Conservation (phyloP, 139 green algal species). For the Chara braunii region DNA sequence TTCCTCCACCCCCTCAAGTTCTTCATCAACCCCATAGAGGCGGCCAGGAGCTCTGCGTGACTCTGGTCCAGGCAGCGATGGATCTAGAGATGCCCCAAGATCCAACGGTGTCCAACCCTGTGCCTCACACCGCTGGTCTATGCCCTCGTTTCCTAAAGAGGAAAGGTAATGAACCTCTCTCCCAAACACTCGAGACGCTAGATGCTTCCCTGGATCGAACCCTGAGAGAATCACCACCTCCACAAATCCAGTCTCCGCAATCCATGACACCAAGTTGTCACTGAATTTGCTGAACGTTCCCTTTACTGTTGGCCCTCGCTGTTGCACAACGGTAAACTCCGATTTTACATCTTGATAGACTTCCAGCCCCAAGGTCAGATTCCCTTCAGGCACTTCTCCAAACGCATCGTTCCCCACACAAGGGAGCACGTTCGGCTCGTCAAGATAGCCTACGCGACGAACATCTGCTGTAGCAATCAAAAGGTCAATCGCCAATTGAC, state of each 20-base stretch:
- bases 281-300: constrained; percentile 44
- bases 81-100: no score
- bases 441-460: constrained; percentile 39
- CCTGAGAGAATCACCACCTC: constrained; percentile 34
- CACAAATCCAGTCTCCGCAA: constrained; percentile 11
- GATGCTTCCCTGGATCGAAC: constrained; percentile 17
- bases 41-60: no score
- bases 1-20: no score
- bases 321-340: constrained; percentile 55
- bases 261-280: constrained; percentile 49
- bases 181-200: constrained; percentile 17
- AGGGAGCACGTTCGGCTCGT: constrained; percentile 53
- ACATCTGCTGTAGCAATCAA: constrained; percentile 47
- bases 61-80: no score
- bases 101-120: no score
- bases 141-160: no score
- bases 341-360: constrained; percentile 1
- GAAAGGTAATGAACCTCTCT: no score
- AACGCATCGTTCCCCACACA: constrained; percentile 56
- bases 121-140: no score
- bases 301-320: constrained; percentile 49
- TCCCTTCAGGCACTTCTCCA: not conserved
- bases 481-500: constrained; percentile 68
- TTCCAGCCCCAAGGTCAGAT: constrained; percentile 44
- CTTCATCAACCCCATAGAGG: no score